Evolutionary conservation across 202 grass and related monocot genomes (phyloP), one percentile per base, ranked within the genome.

Genomic region (Panicum hallii): DNA sequence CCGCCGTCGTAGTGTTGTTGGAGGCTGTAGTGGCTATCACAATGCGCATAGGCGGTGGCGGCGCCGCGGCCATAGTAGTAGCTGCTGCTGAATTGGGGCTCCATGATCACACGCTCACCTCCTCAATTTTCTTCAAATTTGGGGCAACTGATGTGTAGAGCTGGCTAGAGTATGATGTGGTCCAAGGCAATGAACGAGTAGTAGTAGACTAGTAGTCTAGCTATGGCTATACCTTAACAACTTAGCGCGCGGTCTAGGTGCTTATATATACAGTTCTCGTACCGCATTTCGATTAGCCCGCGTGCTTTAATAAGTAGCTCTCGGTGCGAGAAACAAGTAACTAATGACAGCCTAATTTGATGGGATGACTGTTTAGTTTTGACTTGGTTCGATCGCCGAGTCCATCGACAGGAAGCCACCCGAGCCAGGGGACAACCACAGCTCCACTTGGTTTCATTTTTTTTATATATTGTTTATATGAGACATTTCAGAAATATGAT

Each of bases 231-330:
- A 11, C 34, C 7, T 67, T 9, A 0, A 1, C 15, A 10, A 40
- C 19, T 12, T 30, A 14, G 23, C 26, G 4, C 66, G 14, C 46
- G 0, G 13, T 16, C 13, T 72, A 72, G 70, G 10, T 47, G 69
- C 69, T 32, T 72, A 72, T 71, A 32, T 72, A 72, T 30, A 47
- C 22, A 30, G 16, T 26, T 67, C 67, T 70, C 9, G 7, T 69
- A 69, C 63, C 5, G 8, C 28, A 34, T 34, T 34, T 15, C 5
- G 61, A 15, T 16, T 34, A 38, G 26, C 0, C 26, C 26, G 26
- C 26, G 1, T 26, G 26, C 26, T 26, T 26, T 26, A 26, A 26
- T 26, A 26, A 26, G 26, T 26, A 26, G 26, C 26, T 26, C 26
- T 26, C 26, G 1, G 26, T 26, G 26, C 26, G 1, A 26, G 26